Conservation (phyloP, 2,329 filamentous ascomycete species). For the Clarireedia sp. region DNA sequence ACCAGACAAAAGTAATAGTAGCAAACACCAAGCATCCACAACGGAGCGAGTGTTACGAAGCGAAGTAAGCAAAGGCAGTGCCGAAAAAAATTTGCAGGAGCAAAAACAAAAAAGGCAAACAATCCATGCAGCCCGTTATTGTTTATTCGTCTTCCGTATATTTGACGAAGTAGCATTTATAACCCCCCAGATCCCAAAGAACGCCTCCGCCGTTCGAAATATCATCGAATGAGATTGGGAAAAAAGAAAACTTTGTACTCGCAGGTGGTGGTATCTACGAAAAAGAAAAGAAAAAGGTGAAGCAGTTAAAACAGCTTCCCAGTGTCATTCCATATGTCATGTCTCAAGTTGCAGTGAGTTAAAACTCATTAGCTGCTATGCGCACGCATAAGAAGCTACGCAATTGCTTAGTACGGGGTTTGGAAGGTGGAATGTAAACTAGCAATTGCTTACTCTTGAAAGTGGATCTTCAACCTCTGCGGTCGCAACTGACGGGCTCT, state of each 20-base stretch:
- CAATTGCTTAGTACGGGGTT: slow-evolving; percentile 15
- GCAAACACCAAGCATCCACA: slow-evolving; percentile 6
- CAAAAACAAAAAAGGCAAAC: slow-evolving; percentile 1
- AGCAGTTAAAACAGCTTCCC: slow-evolving; percentile 3
- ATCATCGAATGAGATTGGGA: slow-evolving; percentile 1
- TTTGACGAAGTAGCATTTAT: slow-evolving; percentile 6
- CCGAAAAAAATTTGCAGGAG: neutral
- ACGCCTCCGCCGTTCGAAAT: slow-evolving; percentile 7
- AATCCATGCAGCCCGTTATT: slow-evolving; percentile 2
- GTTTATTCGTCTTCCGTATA: neutral
- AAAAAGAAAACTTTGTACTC: slow-evolving; percentile 3
- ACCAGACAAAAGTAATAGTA: slow-evolving; percentile 8
- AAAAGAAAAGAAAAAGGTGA: slow-evolving; percentile 2
- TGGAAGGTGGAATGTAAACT: slow-evolving; percentile 2
- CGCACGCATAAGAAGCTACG: slow-evolving; percentile 30
- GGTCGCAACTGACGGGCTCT: slow-evolving; percentile 56
- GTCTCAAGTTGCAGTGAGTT: neutral
- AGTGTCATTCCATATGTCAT: slow-evolving; percentile 1
- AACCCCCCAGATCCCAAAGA: neutral
- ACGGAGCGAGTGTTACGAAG: slow-evolving; percentile 5
- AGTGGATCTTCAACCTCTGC: slow-evolving; percentile 49
- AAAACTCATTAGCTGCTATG: slow-evolving; percentile 22
- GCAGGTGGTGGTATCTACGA: slow-evolving; percentile 12
- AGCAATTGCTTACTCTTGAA: slow-evolving; percentile 24
- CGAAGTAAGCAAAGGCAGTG: neutral